Evolutionary conservation across 208 protist genomes (phyloP).

Genomic region (Wallacemonas sp.): DNA sequence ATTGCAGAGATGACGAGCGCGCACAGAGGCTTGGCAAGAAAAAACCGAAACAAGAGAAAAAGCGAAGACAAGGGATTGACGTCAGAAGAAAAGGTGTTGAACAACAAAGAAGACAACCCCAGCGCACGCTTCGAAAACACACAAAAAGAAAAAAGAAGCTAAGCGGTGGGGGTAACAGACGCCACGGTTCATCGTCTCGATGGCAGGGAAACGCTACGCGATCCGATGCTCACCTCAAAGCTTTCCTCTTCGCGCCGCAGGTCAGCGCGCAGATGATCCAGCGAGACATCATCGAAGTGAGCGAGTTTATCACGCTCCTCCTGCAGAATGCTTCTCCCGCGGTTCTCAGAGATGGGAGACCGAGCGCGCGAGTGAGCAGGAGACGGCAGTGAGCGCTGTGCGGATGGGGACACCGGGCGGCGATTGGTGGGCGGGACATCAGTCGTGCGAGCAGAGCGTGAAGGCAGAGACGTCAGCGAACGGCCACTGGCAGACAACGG

Average conservation of each 20-base stretch:
- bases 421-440: neutral
- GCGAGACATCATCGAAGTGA: conserved; percentile 30
- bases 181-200: neutral
- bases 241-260: conserved; percentile 38
- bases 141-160: conserved; percentile 20
- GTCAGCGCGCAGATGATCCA: conserved; percentile 55
- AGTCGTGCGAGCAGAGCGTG: neutral
- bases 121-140: conserved; percentile 10
- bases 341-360: neutral
- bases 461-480: too few species aligned
- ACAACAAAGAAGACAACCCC: neutral
- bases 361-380: neutral
- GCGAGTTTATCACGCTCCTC: conserved; percentile 66
- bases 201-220: conserved; percentile 6
- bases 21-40: too few species aligned
- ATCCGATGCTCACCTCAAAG: conserved; percentile 27
- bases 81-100: too few species aligned
- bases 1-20: too few species aligned
- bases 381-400: neutral
- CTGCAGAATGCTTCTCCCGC: conserved; percentile 47
- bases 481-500: too few species aligned
- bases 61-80: too few species aligned
- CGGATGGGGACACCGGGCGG: neutral
- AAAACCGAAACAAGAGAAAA: too few species aligned
- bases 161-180: neutral